A percentile compares a stretch with the other conserved stretches of the same genome.
phyloP scores from a whole-genome alignment of 148 eudicot species.

The Amaranthus hypochondriacus region DNA sequence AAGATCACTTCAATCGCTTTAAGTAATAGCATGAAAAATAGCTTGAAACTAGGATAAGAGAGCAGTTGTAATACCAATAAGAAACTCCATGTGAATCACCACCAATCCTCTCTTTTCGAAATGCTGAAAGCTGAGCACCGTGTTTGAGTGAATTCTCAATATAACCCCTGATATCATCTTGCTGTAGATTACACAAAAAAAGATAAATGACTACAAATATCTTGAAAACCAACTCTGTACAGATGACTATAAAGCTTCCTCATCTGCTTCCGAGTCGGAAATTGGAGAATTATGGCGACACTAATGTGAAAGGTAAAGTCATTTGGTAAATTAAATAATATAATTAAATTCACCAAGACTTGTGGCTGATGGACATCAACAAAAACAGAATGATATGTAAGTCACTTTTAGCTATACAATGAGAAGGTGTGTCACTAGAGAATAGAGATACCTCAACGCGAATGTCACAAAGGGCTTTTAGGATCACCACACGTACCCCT shows the following conservation, averaged over 20 bases:
- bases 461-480: conserved; percentile 92
- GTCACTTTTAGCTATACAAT: conserved; percentile 1
- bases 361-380: not conserved
- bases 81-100: conserved; percentile 95
- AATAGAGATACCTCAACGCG: conserved; percentile 78
- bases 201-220: conserved; percentile 8
- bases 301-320: too few relatives aligned
- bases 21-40: not conserved
- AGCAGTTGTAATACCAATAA: conserved; percentile 58
- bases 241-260: not conserved
- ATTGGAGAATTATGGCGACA: not conserved
- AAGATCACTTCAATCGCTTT: not conserved
- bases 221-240: not conserved
- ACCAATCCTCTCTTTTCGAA: conserved; percentile 86
- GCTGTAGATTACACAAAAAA: conserved; percentile 53
- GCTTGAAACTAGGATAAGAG: not conserved
- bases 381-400: not conserved
- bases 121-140: conserved; percentile 67
- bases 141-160: conserved; percentile 78
- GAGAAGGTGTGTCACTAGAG: not conserved
- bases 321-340: too few relatives aligned
- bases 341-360: not conserved
- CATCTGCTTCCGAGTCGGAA: not conserved
- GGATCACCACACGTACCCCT: conserved; percentile 69
- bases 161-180: conserved; percentile 92